Evolutionary conservation across 116 monocot genomes (phyloP).

Genomic region (Cymodocea nodosa): DNA sequence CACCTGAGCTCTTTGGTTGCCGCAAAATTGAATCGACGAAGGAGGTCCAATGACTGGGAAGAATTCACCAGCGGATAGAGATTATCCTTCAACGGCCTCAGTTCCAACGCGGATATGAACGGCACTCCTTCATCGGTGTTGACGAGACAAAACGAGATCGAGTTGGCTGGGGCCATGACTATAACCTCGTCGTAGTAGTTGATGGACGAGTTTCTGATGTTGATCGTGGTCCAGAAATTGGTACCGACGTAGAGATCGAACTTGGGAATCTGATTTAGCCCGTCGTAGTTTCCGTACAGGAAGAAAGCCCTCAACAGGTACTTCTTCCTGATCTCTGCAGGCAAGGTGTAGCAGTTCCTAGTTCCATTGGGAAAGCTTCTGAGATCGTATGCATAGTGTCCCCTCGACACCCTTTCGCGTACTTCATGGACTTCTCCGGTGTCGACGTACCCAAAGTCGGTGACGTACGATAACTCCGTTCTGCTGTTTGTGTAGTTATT

Average conservation of each 20-base stretch:
- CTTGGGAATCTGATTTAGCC: background rate
- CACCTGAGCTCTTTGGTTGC: too few relatives aligned
- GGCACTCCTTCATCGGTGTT: constrained; percentile 8
- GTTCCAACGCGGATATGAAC: constrained; percentile 8
- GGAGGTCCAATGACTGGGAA: background rate
- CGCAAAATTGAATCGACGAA: background rate
- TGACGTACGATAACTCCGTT: background rate
- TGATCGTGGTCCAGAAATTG: constrained; percentile 15
- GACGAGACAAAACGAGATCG: constrained; percentile 8
- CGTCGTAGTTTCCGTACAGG: constrained; percentile 39
- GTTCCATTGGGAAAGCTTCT: constrained; percentile 20
- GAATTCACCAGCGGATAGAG: background rate
- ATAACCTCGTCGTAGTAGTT: constrained; percentile 8
- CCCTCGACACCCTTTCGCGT: background rate
- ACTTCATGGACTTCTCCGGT: constrained; percentile 5
- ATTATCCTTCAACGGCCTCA: constrained; percentile 1
- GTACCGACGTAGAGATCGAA: constrained; percentile 32
- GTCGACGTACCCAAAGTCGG: background rate
- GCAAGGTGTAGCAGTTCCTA: constrained; percentile 32
- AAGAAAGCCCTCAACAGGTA: constrained; percentile 28
- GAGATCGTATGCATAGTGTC: background rate
- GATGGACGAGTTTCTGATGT: too few relatives aligned
- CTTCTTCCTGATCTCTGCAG: constrained; percentile 1
- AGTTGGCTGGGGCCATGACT: background rate
- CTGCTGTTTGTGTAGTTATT: background rate